Evolutionary conservation across 2,329 filamentous ascomycete genomes (phyloP), one percentile per base, ranked within the genome.

Genomic region (Hypoxylon sp.): DNA sequence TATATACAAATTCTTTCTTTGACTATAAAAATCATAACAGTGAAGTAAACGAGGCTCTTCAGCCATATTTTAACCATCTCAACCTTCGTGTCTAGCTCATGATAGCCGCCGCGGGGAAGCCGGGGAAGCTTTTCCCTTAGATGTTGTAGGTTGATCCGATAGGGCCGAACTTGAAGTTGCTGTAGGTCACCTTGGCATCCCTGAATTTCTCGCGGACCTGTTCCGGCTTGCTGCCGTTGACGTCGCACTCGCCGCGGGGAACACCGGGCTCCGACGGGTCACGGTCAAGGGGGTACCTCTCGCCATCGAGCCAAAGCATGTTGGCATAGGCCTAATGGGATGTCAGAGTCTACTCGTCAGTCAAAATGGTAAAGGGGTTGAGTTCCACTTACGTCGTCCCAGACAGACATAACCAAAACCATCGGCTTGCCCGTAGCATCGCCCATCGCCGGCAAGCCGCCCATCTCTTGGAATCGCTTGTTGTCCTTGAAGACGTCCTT

Each of bases 301-400:
- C 83, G 39, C 71, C 70, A 80, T 91, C 89, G 67, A 92, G 84
- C 90, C 89, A 91, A 69, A 89, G 83, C 87, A 91, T 91, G 79
- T 88, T 84, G 72, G 86, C 81, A 51, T 84, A 80, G 60, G 72
- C 72, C 72, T 76, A 26, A 44, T 2, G 26, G 22, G 29, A 19
- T 52, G 42, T 64, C 29, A 62, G 58, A 14, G 22, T 51, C 3
- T 22, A n/a, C 33, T 37, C 26, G 29, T 10, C 5, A 5, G n/a
- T 46, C 19, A 19, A 9, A 19, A 13, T 4, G 26, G 13, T 17
- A 14, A 37, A n/a, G 19, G 60, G 26, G 39, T 11, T 11, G 37
- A 42, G 17, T 50, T 68, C 9, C 35, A 58, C 71, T 68, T 59
- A 67, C 71, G 78, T 90, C 88, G 72, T 89, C 87, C 85, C 85